Evolutionary conservation across 1,284 basidiomycete genomes (phyloP).

Genomic region (Wallemia hederae): DNA sequence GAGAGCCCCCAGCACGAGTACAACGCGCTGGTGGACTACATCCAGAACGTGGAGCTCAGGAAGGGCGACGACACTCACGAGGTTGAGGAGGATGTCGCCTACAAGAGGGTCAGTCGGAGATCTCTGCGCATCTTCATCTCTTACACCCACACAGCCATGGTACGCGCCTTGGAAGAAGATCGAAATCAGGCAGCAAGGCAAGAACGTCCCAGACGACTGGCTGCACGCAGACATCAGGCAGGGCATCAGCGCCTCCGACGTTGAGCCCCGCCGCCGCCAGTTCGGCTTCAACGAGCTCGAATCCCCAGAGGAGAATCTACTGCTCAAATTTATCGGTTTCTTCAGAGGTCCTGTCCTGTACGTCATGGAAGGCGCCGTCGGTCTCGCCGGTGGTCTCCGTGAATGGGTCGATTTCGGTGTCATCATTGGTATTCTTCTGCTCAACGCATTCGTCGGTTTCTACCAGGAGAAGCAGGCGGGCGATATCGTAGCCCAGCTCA

Average conservation of each 20-base stretch:
- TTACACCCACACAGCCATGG: constrained; percentile 10
- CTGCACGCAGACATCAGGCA: background rate
- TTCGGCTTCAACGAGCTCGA: constrained; percentile 36
- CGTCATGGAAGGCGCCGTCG: constrained; percentile 96
- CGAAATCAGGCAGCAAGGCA: constrained; percentile 11
- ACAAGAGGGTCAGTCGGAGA: background rate
- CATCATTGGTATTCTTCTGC: constrained; percentile 66
- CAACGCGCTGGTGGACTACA: background rate
- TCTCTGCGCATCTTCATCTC: background rate
- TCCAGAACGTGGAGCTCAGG: background rate
- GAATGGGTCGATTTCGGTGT: constrained; percentile 96
- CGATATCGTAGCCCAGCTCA: constrained; percentile 94
- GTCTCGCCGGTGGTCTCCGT: constrained; percentile 84
- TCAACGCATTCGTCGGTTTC: constrained; percentile 95
- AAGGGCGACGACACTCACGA: background rate
- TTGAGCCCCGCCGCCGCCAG: constrained; percentile 10
- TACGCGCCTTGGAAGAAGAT: constrained; percentile 20
- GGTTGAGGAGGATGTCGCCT: background rate
- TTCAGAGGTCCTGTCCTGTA: constrained; percentile 98
- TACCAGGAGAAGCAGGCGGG: constrained; percentile 90
- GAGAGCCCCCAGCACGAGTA: background rate
- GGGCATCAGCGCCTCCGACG: background rate
- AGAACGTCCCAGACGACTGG: constrained; percentile 9
- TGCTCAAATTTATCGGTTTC: constrained; percentile 79
- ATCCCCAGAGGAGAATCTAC: constrained; percentile 54